Conservation (phyloP, 805 yeast species). For the Ogataea glucozyma region DNA sequence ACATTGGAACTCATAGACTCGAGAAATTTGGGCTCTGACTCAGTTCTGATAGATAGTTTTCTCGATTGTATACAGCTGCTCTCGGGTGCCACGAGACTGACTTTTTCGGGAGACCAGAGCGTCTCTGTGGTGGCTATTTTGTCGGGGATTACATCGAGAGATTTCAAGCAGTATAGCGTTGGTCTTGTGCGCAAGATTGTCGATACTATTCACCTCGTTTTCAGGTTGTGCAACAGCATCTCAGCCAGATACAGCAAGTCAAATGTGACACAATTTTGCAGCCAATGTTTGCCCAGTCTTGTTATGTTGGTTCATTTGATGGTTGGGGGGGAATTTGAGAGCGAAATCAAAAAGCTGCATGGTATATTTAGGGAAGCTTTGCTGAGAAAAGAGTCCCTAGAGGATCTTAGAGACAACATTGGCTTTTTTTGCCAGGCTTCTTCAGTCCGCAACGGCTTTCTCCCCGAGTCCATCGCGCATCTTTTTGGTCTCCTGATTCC, state of each 20-base stretch:
- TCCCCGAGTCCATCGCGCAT: slow-evolving; percentile 28
- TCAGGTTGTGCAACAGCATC: slow-evolving; percentile 27
- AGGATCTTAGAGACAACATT: slow-evolving; percentile 33
- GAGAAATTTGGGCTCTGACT: slow-evolving; percentile 24
- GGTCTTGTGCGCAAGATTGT: slow-evolving; percentile 7
- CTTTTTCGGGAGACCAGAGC: slow-evolving; percentile 31
- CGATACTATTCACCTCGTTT: slow-evolving; percentile 14
- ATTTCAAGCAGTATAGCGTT: slow-evolving; percentile 1
- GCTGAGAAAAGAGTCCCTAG: slow-evolving; percentile 28
- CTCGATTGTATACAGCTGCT: slow-evolving; percentile 18
- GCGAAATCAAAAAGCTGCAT: slow-evolving; percentile 9
- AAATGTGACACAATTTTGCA: slow-evolving; percentile 28
- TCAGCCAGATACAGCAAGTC: slow-evolving; percentile 29
- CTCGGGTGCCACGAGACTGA: slow-evolving; percentile 17
- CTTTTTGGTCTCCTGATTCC: slow-evolving; percentile 35
- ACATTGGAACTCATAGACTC: slow-evolving; percentile 26
- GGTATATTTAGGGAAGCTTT: slow-evolving; percentile 30
- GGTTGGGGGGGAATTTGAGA: background rate
- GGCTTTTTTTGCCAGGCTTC: slow-evolving; percentile 33
- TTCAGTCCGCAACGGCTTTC: slow-evolving; percentile 15
- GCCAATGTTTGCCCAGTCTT: slow-evolving; percentile 27
- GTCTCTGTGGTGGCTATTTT: slow-evolving; percentile 21
- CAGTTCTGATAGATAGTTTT: slow-evolving; percentile 24
- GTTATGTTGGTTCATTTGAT: slow-evolving; percentile 13
- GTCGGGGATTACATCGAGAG: slow-evolving; percentile 5